Percentiles rank a stretch among this genome's conserved stretches.
Evolutionary conservation across 2,329 filamentous ascomycete species (phyloP).

Genomic region (Mollisia scopiformis): DNA sequence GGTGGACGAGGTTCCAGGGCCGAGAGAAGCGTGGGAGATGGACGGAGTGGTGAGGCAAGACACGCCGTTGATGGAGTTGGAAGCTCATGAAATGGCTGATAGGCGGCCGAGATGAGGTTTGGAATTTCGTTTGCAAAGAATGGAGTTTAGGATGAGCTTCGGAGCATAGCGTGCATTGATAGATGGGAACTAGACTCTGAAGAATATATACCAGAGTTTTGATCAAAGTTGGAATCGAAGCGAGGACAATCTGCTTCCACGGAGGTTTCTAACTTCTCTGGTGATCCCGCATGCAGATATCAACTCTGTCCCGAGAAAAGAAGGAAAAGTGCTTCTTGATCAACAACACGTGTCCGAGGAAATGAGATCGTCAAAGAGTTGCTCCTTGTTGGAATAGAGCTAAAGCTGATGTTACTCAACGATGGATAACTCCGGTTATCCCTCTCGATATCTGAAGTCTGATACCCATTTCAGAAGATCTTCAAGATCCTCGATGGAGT

Average conservation of each 20-base stretch:
- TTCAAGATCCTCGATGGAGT: too few relatives aligned
- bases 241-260: not conserved
- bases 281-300: too few relatives aligned
- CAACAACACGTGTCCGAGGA: too few relatives aligned
- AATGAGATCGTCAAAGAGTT: too few relatives aligned
- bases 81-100: not conserved
- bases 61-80: not conserved
- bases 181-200: not conserved
- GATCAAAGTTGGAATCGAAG: not conserved
- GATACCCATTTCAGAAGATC: too few relatives aligned
- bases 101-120: not conserved
- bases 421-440: too few relatives aligned
- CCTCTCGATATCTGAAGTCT: too few relatives aligned
- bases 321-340: too few relatives aligned
- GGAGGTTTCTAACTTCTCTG: not conserved
- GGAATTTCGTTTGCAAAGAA: not conserved
- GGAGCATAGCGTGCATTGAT: slow-evolving; percentile 3
- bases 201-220: not conserved
- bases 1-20: too few relatives aligned
- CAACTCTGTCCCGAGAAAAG: too few relatives aligned
- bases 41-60: not conserved
- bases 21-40: not conserved
- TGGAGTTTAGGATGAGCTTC: not conserved
- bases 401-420: too few relatives aligned
- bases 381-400: too few relatives aligned